Percentiles rank a stretch among this genome's conserved stretches.
phyloP scores from a whole-genome alignment of 139 green algal genomes.

The Microglena sp. region DNA sequence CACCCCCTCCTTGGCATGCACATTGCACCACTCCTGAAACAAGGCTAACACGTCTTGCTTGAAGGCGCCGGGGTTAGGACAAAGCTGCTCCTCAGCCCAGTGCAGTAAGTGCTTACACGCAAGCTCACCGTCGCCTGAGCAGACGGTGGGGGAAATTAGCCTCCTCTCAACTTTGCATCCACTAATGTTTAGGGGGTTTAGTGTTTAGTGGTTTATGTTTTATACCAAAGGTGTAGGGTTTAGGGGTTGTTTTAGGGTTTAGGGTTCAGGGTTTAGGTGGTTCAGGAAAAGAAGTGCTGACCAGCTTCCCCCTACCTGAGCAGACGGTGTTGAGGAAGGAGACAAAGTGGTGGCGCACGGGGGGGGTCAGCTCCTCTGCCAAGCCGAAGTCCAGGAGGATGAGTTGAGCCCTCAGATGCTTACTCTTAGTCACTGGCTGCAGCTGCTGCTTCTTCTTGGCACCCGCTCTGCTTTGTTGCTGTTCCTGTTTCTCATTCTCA shows the following conservation, averaged over 20 bases:
- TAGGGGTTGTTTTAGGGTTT: too few relatives aligned
- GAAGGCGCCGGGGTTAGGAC: slow-evolving; percentile 49
- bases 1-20: slow-evolving; percentile 46
- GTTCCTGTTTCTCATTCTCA: background rate
- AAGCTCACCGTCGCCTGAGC: slow-evolving; percentile 45
- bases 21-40: slow-evolving; percentile 45
- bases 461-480: too few relatives aligned
- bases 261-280: too few relatives aligned
- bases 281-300: too few relatives aligned
- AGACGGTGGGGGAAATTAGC: background rate
- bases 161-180: too few relatives aligned
- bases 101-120: slow-evolving; percentile 64
- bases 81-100: slow-evolving; percentile 47
- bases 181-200: too few relatives aligned
- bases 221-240: too few relatives aligned
- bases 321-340: slow-evolving; percentile 59
- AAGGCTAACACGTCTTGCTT: slow-evolving; percentile 52
- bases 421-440: background rate
- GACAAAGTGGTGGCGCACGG: slow-evolving; percentile 75
- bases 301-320: too few relatives aligned
- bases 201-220: too few relatives aligned
- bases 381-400: slow-evolving; percentile 81
- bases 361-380: slow-evolving; percentile 66
- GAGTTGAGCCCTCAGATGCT: slow-evolving; percentile 36
- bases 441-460: slow-evolving; percentile 19